Evolutionary conservation across 352 stramenopile genomes (phyloP).

Genomic region (Globisporangium lucens): DNA sequence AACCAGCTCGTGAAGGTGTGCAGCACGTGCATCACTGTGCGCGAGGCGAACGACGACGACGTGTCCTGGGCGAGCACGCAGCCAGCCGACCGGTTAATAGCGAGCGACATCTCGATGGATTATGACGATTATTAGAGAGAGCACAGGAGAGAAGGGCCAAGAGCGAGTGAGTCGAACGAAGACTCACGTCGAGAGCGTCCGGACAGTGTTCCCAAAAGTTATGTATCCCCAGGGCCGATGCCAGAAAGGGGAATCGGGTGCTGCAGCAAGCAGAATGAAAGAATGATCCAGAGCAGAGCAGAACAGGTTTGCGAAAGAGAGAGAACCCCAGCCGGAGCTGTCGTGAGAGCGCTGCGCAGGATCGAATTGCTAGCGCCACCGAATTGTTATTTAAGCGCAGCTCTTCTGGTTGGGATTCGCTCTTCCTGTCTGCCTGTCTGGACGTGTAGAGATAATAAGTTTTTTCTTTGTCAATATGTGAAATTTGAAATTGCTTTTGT

Average conservation of each 20-base stretch:
- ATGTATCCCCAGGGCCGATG: background rate
- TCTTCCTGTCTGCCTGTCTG: background rate
- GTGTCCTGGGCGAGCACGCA: conserved; percentile 49
- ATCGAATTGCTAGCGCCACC: background rate
- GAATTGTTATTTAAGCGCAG: conserved; percentile 12
- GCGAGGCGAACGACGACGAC: conserved; percentile 45
- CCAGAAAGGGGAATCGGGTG: background rate
- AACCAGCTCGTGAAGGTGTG: conserved; percentile 65
- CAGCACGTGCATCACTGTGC: conserved; percentile 69
- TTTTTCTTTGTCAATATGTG: conserved; percentile 2
- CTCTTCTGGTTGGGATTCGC: background rate
- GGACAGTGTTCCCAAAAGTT: background rate
- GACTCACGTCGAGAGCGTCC: background rate
- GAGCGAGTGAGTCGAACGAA: conserved; percentile 1
- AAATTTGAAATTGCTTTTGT: background rate
- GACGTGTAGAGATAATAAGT: conserved; percentile 10
- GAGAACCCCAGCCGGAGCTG: background rate
- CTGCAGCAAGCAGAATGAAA: background rate
- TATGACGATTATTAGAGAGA: conserved; percentile 50
- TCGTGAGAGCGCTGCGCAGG: conserved; percentile 2
- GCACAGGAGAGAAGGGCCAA: conserved; percentile 18
- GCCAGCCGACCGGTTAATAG: conserved; percentile 41
- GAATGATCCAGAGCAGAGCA: background rate
- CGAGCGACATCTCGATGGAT: conserved; percentile 45
- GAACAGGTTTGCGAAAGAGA: background rate